Evolutionary conservation across 192 early-diverging fungal genomes (phyloP).

Genomic region (Backusella liffmaniae): DNA sequence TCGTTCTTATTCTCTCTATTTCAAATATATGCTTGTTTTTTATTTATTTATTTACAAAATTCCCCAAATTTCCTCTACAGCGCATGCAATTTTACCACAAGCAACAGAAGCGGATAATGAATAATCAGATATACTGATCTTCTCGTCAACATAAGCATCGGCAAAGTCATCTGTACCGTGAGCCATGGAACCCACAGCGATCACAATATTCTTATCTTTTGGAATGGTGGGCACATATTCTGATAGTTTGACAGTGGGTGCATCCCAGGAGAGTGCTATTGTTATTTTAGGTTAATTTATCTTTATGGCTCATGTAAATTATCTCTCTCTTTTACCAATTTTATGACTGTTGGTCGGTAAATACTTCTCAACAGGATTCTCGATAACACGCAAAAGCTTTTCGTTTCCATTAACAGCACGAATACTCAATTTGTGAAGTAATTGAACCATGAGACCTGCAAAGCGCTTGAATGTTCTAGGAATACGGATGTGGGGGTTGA

Average conservation of each 20-base stretch:
- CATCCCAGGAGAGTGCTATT: constrained; percentile 84
- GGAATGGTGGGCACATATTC: constrained; percentile 84
- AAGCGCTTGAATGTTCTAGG: constrained; percentile 99
- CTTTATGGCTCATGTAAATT: neutral
- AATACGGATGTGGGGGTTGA: constrained; percentile 96
- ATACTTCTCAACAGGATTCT: constrained; percentile 97
- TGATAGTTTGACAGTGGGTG: constrained; percentile 75
- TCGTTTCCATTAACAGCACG: constrained; percentile 88
- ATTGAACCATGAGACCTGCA: constrained; percentile 97
- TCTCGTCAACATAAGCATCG: constrained; percentile 94
- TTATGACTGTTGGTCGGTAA: constrained; percentile 86
- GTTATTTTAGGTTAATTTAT: neutral
- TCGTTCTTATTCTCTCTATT: neutral
- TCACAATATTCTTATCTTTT: constrained; percentile 77
- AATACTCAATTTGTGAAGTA: constrained; percentile 96
- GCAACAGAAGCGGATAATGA: constrained; percentile 96
- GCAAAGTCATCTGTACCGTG: constrained; percentile 96
- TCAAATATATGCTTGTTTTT: neutral
- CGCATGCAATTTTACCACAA: constrained; percentile 89
- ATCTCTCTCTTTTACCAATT: constrained; percentile 57
- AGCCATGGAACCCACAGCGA: constrained; percentile 95
- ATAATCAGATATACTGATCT: constrained; percentile 97
- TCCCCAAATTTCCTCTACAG: constrained; percentile 89
- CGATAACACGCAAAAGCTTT: constrained; percentile 94
- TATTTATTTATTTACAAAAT: constrained; percentile 57